Evolutionary conservation across 1,284 basidiomycete species (phyloP), one percentile per base, ranked within the genome.

Genomic region (Malassezia caprae): DNA sequence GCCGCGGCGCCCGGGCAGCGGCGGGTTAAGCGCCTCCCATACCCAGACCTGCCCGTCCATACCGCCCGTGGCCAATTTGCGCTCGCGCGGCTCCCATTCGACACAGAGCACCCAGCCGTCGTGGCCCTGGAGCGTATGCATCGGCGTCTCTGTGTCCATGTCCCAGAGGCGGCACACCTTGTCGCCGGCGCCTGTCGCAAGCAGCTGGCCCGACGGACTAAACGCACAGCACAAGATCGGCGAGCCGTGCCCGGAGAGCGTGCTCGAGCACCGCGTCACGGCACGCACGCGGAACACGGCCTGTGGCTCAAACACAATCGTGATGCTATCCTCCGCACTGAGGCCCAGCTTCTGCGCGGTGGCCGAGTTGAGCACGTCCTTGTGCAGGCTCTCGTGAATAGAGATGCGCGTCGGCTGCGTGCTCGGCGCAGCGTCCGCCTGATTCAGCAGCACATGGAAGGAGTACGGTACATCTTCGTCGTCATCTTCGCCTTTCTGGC

Each of bases 141-240:
- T 87, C 0, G 93, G 93, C 10, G 83, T 86, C 77, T 98, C 94
- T 0, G 88, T 91, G 68, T 87, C 82, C 54, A 98, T 81, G 76
- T 98, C 87, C 93, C 93, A 98, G 31, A 98, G 76, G 8, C 93
- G 82, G 12, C 87, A 90, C 42, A 87, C 90, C 45, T 88, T 88
- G 74, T 98, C 93, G 3, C 93, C 93, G 0, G 90, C 89, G 3
- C 93, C 93, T 0, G 94, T 99, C 3, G 90, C 90, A 11, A 96
- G 84, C 30, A 88, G 79, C 60, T 82, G 82, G 5, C 91, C 91
- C 0, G 90, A 93, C 0, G 93, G 93, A 4, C 90, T 94, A 73
- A 96, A 94, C 0, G 89, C 84, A 45, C 90, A 89, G 74, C 91
- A 98, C 8, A 96, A 80, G 60, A 98, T 98, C 0, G 93, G 89